These are phyloP conservation scores for Trichoderma endophyticum DNA, from an alignment of 2,329 filamentous ascomycete genomes.

Conservation along the genomic window DNA sequence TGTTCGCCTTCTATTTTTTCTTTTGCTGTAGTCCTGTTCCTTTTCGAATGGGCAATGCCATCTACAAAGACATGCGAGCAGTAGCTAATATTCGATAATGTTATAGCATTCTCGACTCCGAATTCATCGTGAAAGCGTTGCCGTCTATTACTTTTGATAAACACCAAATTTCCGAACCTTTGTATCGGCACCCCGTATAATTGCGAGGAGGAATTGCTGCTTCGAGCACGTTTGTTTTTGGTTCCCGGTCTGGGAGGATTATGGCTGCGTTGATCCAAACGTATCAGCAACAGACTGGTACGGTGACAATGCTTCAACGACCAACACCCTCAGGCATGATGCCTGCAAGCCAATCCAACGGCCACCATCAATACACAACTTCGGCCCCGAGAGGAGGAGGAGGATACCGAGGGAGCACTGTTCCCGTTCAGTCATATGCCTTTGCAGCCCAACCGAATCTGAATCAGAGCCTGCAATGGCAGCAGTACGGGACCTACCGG, in stretches of 20 bases:
- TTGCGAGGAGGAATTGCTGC: not conserved
- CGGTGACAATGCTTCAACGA: constrained; percentile 73
- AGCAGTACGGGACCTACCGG: constrained; percentile 47
- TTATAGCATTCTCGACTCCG: not conserved
- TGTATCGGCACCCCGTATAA: not conserved
- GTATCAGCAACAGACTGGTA: constrained; percentile 71
- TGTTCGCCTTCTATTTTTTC: not conserved
- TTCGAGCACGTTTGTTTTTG: not conserved
- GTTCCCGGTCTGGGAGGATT: constrained; percentile 35
- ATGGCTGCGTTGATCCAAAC: constrained; percentile 87
- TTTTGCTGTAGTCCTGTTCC: not conserved
- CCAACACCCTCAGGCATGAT: constrained; percentile 56
- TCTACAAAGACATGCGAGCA: not conserved
- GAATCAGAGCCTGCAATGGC: constrained; percentile 52
- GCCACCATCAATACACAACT: constrained; percentile 48
- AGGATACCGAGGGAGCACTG: constrained; percentile 54
- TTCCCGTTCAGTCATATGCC: constrained; percentile 71
- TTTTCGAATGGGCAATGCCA: not conserved
- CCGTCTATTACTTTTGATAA: not conserved
- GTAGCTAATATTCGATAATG: not conserved
- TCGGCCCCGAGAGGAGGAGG: constrained; percentile 36
- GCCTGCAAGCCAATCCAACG: constrained; percentile 48
- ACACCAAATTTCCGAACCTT: not conserved
- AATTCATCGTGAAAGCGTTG: not conserved
- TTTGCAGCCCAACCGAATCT: constrained; percentile 70